Base-by-base conservation (phyloP, 257 asterid genomes). In the Solanum verrucosum region DNA sequence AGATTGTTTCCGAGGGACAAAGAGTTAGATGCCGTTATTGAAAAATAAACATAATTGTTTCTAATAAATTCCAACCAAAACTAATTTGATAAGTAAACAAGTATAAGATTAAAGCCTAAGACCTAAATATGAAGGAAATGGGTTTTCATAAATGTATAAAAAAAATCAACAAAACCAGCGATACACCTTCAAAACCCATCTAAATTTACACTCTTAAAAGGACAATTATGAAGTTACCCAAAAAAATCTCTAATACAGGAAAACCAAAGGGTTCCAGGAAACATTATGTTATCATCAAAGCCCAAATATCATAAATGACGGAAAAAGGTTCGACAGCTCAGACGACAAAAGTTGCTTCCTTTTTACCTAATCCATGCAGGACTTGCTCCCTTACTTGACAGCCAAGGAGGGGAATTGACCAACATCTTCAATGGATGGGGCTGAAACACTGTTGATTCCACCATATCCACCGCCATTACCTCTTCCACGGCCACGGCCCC, bases 371-470 rank as follows among this genome's bases (percentile, higher is more conserved):
- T n/a, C 37, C 65, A 78, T 25, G 65, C 65, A 7, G 7, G 27
- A 79, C 25, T 44, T 27, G 27, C 14, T 79, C 85, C 37, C 40
- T 86, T 38, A 73, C 72, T 86, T 86, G 31, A 35, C 23, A 21
- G 67, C 88, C 88, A 86, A 86, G 84, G 88, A 71, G 15, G 88
- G 88, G 59, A 86, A 86, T 42, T 72, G 84, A 15, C 84, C 84
- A 13, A 49, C 88, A 71, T 86, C 88, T 72, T 86, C 88, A 13
- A 86, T 86, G 2, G 84, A 71, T 49, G 88, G 88, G 44, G 88
- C 84, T 6, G 81, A 37, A 44, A 46, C 34, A 7, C 5, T 86
- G 70, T 16, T 20, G 72, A 15, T 44, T 49, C 33, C 63, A 40
- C 88, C 83, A 86, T 13, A 37, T 7, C 79, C 77, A 38, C 83